These are phyloP conservation scores for Physcomitrium patens DNA, from an alignment of 225 moss, liverwort and hornwort genomes.

Conservation along the genomic window DNA sequence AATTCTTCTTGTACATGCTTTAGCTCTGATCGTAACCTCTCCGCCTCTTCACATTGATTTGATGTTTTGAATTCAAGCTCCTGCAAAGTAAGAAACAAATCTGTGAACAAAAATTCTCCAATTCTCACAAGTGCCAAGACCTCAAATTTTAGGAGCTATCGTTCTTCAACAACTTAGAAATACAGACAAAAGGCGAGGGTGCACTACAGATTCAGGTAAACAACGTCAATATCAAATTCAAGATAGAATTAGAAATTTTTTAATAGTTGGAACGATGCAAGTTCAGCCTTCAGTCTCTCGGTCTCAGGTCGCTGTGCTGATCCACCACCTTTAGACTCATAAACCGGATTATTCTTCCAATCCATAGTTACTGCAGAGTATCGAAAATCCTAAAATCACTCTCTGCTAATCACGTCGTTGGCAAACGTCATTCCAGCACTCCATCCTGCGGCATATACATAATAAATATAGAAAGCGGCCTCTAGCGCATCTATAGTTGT, in stretches of 20 bases:
- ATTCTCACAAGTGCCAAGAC: neutral
- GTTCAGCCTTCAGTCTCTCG: slow-evolving; percentile 63
- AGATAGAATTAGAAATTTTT: neutral
- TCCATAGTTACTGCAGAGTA: no score
- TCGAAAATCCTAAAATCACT: no score
- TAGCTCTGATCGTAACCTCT: slow-evolving; percentile 56
- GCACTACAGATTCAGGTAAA: slow-evolving; percentile 34
- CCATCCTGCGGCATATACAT: neutral
- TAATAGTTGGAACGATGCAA: slow-evolving; percentile 52
- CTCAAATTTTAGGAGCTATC: slow-evolving; percentile 1
- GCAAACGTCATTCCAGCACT: neutral
- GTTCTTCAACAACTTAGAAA: neutral
- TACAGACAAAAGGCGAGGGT: neutral
- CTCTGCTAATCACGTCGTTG: neutral
- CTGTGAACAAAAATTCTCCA: slow-evolving; percentile 14
- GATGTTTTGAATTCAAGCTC: slow-evolving; percentile 70
- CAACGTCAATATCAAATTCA: neutral
- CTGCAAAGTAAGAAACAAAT: slow-evolving; percentile 38
- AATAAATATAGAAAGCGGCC: neutral
- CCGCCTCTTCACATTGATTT: slow-evolving; percentile 57
- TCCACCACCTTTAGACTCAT: no score
- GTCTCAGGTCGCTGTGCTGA: slow-evolving; percentile 59
- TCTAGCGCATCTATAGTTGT: neutral
- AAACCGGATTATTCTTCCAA: no score
- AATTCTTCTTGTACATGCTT: slow-evolving; percentile 50